Base-by-base conservation (phyloP, 129 eudicot species). In the Flaveria ramosissima region DNA sequence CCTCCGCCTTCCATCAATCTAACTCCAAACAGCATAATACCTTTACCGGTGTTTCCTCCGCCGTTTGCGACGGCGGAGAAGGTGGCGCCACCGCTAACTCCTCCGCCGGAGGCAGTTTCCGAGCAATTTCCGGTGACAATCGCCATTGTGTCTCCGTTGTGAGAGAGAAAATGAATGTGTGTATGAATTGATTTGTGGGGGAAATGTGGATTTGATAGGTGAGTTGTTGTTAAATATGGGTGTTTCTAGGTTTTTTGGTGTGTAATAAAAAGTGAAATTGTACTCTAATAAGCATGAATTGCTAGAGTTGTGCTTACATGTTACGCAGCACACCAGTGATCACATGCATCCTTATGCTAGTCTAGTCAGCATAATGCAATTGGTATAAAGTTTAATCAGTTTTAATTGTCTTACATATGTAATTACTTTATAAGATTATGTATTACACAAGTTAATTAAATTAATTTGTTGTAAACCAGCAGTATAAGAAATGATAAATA, bases 11-110 rank as follows among this genome's bases (percentile, higher is more conserved):
- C 90, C 86, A 70, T 84, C 8, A 94, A 82, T 59, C 93, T 77
- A 55, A 94, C 99, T 3, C 99, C 99, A 65, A 94, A 94, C 45
- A 94, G 64, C 97, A 87, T 91, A 83, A 94, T 84, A 9, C 96
- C 88, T 81, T 77, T 86, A 21, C 81, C 76, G 50, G 14, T 48
- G 66, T 30, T 78, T 60, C 21, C 72, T 48, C 61, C 74, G 69
- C 36, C 30, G 74, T 80, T 66, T 66, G 20, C 17, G 66, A 63
- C 55, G 27, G 83, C n/a, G 14, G 78, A 80, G 65, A 72, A 57
- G 19, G 60, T 11, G 65, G 74, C 82, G 60, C 48, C 80, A 3
- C 82, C 82, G 30, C 46, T 8, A 64, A 72, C 75, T 50, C 78
- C 80, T 66, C 76, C 78, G 6, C 74, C 73, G 19, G 68, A 19